phyloP scores from a whole-genome alignment of 1,284 basidiomycete genomes.

The Amylostereum areolatum region DNA sequence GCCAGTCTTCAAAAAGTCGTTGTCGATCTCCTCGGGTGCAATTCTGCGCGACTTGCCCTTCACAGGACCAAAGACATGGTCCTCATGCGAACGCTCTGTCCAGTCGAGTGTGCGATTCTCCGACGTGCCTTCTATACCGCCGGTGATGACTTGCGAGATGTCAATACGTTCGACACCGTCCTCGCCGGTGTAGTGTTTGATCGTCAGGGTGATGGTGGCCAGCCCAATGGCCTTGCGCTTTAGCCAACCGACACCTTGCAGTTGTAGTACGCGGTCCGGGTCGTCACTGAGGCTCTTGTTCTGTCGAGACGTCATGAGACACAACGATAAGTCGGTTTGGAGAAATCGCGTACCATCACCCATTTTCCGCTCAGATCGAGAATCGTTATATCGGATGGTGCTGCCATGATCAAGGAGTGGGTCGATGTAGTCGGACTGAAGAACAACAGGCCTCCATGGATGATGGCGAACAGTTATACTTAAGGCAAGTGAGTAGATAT shows the following conservation, averaged over 20 bases:
- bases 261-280: constrained; percentile 49
- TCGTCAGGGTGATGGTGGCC: constrained; percentile 45
- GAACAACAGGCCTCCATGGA: no score
- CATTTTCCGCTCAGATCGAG: constrained; percentile 40
- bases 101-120: constrained; percentile 51
- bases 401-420: no score
- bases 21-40: constrained; percentile 25
- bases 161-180: constrained; percentile 52
- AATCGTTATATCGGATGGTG: constrained; percentile 43
- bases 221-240: constrained; percentile 48
- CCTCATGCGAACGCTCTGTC: constrained; percentile 39
- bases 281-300: constrained; percentile 43
- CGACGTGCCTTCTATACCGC: constrained; percentile 47
- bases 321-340: neutral
- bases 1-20: constrained; percentile 28
- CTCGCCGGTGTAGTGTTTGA: constrained; percentile 58
- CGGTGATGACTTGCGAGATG: constrained; percentile 55
- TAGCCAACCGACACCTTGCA: constrained; percentile 60
- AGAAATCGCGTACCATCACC: constrained; percentile 29
- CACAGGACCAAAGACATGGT: constrained; percentile 51
- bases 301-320: constrained; percentile 8
- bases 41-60: constrained; percentile 38
- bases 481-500: no score
- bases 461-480: no score
- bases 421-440: no score